Conservation (phyloP, 768 basidiomycete genomes). For the Macrolepiota albuminosa region DNA sequence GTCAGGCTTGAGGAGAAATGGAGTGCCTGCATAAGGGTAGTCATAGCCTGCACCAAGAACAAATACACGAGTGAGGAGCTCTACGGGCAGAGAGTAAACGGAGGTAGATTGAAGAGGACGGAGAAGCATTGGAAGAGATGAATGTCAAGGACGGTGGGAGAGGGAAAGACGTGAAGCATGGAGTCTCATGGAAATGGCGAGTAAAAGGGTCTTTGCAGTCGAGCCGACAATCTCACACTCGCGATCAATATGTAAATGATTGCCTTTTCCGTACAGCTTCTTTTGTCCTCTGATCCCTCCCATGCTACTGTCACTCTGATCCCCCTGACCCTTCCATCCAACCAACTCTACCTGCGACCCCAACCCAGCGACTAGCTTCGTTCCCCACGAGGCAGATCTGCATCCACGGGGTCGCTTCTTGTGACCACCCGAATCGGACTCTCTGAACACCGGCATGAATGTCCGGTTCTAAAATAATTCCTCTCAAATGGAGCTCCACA, state of each 20-base stretch:
- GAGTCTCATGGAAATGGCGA: constrained; percentile 9
- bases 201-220: constrained; percentile 8
- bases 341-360: background rate
- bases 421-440: background rate
- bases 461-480: background rate
- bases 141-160: constrained; percentile 1
- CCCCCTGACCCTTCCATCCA: background rate
- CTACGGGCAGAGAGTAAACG: constrained; percentile 50
- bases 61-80: constrained; percentile 56
- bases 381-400: background rate
- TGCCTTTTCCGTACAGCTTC: constrained; percentile 7
- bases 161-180: constrained; percentile 6
- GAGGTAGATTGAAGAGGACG: constrained; percentile 19
- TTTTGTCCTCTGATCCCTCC: background rate
- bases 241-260: constrained; percentile 13
- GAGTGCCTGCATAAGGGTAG: constrained; percentile 39
- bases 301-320: constrained; percentile 1
- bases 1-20: constrained; percentile 47
- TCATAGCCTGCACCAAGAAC: constrained; percentile 43
- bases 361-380: too few species aligned
- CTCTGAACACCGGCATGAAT: background rate
- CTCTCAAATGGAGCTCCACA: background rate
- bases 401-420: background rate
- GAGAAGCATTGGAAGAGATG: too few species aligned
- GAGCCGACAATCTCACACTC: constrained; percentile 15